Evolutionary conservation across 805 yeast genomes (phyloP).

Genomic region (Saccharomycopsis olivae): DNA sequence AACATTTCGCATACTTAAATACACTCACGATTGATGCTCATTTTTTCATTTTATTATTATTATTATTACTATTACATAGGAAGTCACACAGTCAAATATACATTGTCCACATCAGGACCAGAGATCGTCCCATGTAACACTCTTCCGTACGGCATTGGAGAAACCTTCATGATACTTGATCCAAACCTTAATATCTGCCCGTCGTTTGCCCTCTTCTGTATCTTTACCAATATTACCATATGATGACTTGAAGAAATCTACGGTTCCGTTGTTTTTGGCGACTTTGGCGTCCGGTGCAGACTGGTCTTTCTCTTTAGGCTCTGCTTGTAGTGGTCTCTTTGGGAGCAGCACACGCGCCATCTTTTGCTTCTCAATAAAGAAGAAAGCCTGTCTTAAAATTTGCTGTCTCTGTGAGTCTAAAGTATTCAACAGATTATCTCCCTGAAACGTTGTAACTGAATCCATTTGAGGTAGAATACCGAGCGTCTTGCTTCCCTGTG

Average conservation of each 20-base stretch:
- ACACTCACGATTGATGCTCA: background rate
- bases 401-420: conserved; percentile 7
- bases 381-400: conserved; percentile 1
- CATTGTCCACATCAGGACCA: no score
- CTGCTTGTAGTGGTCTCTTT: conserved; percentile 12
- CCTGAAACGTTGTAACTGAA: conserved; percentile 11
- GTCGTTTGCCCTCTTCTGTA: conserved; percentile 17
- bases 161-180: conserved; percentile 89
- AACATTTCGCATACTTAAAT: background rate
- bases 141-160: conserved; percentile 82
- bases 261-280: conserved; percentile 19
- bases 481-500: conserved; percentile 5
- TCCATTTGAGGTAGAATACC: conserved; percentile 13
- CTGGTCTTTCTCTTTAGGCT: conserved; percentile 17
- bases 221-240: conserved; percentile 27
- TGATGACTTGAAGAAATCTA: conserved; percentile 35
- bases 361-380: conserved; percentile 7
- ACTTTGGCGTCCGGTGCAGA: conserved; percentile 20
- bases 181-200: conserved; percentile 55
- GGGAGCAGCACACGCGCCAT: background rate
- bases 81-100: no score
- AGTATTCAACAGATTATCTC: background rate
- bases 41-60: background rate
- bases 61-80: background rate
- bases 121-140: conserved; percentile 64